Evolutionary conservation across 305 asterid species (phyloP).

Genomic region (Striga hermonthica): DNA sequence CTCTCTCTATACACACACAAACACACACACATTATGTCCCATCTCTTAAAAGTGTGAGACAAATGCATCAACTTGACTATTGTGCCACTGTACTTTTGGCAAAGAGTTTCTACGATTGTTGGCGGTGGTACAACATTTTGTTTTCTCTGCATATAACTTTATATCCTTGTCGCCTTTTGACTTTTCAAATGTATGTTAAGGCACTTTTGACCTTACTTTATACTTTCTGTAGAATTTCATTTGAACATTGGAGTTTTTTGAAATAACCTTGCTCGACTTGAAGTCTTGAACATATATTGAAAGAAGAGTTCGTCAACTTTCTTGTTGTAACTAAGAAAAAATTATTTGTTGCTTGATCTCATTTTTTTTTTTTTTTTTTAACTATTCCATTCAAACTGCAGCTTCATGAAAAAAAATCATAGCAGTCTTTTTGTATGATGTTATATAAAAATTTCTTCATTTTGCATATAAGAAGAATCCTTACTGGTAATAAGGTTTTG

Average conservation of each 20-base stretch:
- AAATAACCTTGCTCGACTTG: not conserved
- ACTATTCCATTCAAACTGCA: constrained; percentile 1
- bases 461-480: constrained; percentile 17
- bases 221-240: constrained; percentile 15
- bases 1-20: too few relatives aligned
- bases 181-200: not conserved
- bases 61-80: not conserved
- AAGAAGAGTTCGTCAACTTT: constrained; percentile 9
- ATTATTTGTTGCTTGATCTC: constrained; percentile 3
- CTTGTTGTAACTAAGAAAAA: constrained; percentile 10
- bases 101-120: constrained; percentile 8
- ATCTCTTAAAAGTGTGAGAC: not conserved
- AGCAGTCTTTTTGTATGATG: not conserved
- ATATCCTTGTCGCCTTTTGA: not conserved
- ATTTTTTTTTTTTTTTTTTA: constrained; percentile 1
- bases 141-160: constrained; percentile 7
- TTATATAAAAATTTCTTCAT: not conserved
- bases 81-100: constrained; percentile 7
- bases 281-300: constrained; percentile 9
- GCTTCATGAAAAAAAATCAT: not conserved
- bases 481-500: constrained; percentile 1
- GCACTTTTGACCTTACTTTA: not conserved
- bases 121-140: not conserved
- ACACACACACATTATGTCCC: too few relatives aligned
- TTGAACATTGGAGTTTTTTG: constrained; percentile 5